These are phyloP conservation scores for Ustilago tritici DNA, from an alignment of 1,284 basidiomycete species.

Conservation along the genomic window DNA sequence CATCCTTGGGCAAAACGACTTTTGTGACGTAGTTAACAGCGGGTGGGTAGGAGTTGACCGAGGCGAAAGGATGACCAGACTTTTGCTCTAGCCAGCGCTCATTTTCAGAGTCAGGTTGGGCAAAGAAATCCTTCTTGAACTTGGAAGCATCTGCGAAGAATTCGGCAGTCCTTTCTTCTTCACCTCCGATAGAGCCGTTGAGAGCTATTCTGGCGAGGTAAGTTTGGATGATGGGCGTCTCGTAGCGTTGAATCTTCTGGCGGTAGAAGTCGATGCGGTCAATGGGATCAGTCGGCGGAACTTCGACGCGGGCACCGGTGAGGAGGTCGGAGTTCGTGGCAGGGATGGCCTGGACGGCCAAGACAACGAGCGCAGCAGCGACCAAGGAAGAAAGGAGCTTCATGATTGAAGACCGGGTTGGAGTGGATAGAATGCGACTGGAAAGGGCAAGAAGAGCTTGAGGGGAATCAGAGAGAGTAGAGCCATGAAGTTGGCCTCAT, in stretches of 20 bases:
- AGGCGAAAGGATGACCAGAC: neutral
- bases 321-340: neutral
- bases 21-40: neutral
- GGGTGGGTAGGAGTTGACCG: neutral
- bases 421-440: neutral
- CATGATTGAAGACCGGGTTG: neutral
- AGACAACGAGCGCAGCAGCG: neutral
- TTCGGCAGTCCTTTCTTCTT: neutral
- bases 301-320: neutral
- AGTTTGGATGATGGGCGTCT: conserved; percentile 31
- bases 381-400: conserved; percentile 1
- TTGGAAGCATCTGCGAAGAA: neutral
- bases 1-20: neutral
- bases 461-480: neutral
- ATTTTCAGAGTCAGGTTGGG: neutral
- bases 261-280: conserved; percentile 11
- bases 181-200: neutral
- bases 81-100: neutral
- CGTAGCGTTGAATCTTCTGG: conserved; percentile 18
- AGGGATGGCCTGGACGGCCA: neutral
- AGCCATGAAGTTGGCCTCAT: neutral
- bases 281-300: neutral
- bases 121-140: neutral
- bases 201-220: conserved; percentile 21
- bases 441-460: neutral